A percentile compares a stretch with the other conserved stretches of the same genome.
Conservation (phyloP, 371 early-diverging fungal species). For the Zopfochytrium polystomum region DNA sequence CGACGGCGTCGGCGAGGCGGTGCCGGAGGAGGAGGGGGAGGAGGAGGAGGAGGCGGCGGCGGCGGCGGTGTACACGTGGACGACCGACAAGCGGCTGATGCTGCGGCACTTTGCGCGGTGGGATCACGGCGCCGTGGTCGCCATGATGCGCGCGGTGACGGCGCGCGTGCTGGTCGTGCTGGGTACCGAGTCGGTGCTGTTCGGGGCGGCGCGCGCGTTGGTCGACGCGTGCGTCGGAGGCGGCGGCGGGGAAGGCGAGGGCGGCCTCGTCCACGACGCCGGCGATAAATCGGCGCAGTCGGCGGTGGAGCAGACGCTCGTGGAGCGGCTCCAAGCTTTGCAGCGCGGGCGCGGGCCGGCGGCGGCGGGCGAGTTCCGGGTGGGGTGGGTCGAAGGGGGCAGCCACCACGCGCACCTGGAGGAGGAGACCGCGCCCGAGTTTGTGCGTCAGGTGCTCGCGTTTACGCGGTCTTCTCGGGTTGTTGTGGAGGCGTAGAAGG, state of each 20-base stretch:
- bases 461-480: too few species aligned
- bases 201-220: conserved; percentile 7
- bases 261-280: conserved; percentile 1
- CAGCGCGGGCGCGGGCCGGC: too few species aligned
- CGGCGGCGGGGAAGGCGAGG: too few species aligned
- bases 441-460: neutral
- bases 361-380: neutral
- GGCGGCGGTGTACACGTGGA: conserved; percentile 23
- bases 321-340: too few species aligned
- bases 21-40: too few species aligned
- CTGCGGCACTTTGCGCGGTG: conserved; percentile 30
- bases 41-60: too few species aligned
- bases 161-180: conserved; percentile 19
- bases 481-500: too few species aligned
- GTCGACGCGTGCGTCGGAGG: conserved; percentile 5
- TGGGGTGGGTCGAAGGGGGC: conserved; percentile 19
- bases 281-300: too few species aligned
- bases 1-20: neutral
- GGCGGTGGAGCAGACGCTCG: too few species aligned
- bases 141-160: conserved; percentile 17
- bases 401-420: conserved; percentile 41
- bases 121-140: conserved; percentile 22
- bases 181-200: conserved; percentile 22
- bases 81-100: conserved; percentile 36
- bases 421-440: conserved; percentile 19